Conservation (phyloP, 495 filamentous ascomycete genomes). For the Filosporella fistucella region DNA sequence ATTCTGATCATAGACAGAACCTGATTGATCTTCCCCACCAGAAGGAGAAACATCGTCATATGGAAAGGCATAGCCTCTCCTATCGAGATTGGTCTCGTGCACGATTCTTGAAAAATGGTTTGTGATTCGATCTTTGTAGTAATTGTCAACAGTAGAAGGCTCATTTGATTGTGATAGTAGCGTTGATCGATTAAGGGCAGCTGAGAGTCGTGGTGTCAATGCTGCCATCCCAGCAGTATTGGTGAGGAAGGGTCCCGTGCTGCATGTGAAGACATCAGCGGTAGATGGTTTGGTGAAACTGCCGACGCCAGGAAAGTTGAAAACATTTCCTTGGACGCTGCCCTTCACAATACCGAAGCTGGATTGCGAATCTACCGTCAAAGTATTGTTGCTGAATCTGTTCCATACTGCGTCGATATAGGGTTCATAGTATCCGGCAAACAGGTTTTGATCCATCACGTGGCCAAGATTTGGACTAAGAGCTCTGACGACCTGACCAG, state of each 20-base stretch:
- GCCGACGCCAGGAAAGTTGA: slow-evolving; percentile 36
- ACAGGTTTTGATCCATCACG: slow-evolving; percentile 48
- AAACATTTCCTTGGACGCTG: slow-evolving; percentile 36
- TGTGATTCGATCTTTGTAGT: slow-evolving; percentile 51
- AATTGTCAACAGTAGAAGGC: slow-evolving; percentile 53
- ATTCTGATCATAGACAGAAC: slow-evolving; percentile 24
- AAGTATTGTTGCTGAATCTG: slow-evolving; percentile 42
- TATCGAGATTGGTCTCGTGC: slow-evolving; percentile 57
- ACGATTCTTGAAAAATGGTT: slow-evolving; percentile 70
- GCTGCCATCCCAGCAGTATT: slow-evolving; percentile 44
- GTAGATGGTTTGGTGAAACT: slow-evolving; percentile 52
- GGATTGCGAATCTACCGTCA: slow-evolving; percentile 28
- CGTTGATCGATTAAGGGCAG: slow-evolving; percentile 66
- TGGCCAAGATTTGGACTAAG: slow-evolving; percentile 62
- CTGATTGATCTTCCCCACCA: slow-evolving; percentile 55
- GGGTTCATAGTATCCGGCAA: slow-evolving; percentile 55
- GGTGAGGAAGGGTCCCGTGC: slow-evolving; percentile 58
- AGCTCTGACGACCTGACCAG: slow-evolving; percentile 52
- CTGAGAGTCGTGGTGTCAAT: slow-evolving; percentile 51
- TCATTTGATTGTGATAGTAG: slow-evolving; percentile 42
- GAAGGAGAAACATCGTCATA: slow-evolving; percentile 67
- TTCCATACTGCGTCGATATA: slow-evolving; percentile 63
- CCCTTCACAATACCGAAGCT: slow-evolving; percentile 40
- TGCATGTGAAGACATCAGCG: slow-evolving; percentile 65
- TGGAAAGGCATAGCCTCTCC: slow-evolving; percentile 69